These are phyloP conservation scores for Theobroma grandiflorum DNA, from an alignment of 441 rosid species.

Conservation along the genomic window DNA sequence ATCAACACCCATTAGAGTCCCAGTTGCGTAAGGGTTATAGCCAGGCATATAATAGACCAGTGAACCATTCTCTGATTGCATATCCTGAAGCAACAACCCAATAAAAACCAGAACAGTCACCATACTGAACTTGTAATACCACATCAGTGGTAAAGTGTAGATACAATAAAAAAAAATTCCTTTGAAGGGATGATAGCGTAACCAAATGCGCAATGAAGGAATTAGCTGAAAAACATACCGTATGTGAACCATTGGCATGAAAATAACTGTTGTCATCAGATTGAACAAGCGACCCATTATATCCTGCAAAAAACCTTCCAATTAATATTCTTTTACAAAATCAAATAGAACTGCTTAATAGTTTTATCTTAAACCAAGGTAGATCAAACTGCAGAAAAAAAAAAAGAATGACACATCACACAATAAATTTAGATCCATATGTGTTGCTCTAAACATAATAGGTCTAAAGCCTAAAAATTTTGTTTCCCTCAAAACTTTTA, in stretches of 20 bases:
- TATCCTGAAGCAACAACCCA: slow-evolving; percentile 45
- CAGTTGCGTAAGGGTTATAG: slow-evolving; percentile 53
- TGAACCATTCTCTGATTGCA: slow-evolving; percentile 56
- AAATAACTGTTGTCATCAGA: slow-evolving; percentile 48
- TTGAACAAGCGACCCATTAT: slow-evolving; percentile 36
- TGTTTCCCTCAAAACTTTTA: not conserved
- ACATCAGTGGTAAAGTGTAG: not conserved
- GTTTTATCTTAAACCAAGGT: not conserved
- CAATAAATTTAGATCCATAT: not conserved
- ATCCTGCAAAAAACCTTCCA: slow-evolving; percentile 44
- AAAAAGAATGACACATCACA: not conserved
- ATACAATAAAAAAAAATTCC: not conserved
- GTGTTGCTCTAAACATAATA: not conserved
- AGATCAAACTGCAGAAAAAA: not conserved
- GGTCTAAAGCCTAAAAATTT: not conserved
- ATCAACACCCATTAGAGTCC: slow-evolving; percentile 48
- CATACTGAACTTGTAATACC: slow-evolving; percentile 26
- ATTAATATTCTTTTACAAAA: slow-evolving; percentile 12
- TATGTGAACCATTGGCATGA: slow-evolving; percentile 41
- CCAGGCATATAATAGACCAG: slow-evolving; percentile 55
- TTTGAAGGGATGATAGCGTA: not conserved
- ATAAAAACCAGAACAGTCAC: slow-evolving; percentile 27
- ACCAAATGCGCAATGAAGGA: not conserved
- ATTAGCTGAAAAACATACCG: slow-evolving; percentile 40
- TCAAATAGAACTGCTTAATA: not conserved